Conservation (phyloP, 305 asterid genomes). For the Stenogyne calaminthoides region DNA sequence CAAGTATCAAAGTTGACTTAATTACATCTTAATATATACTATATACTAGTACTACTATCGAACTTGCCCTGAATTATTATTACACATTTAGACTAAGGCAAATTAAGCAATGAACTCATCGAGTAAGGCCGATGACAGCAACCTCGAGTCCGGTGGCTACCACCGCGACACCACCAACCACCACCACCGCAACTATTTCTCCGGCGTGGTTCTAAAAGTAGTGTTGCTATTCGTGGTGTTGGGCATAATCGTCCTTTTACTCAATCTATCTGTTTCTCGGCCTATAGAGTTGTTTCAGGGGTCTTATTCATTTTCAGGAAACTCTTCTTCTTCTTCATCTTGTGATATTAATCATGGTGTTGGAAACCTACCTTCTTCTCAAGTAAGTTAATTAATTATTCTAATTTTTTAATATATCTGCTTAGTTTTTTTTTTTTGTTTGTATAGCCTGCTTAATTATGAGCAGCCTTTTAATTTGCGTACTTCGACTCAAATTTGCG, state of each 20-base stretch:
- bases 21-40: too few relatives aligned
- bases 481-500: too few relatives aligned
- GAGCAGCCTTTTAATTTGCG: too few relatives aligned
- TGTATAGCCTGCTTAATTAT: too few relatives aligned
- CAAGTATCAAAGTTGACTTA: too few relatives aligned
- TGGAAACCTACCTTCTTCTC: not conserved
- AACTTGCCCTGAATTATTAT: too few relatives aligned
- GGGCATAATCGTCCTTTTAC: conserved; percentile 33
- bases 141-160: conserved; percentile 39
- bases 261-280: conserved; percentile 37
- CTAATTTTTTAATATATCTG: not conserved
- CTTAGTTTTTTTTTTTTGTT: too few relatives aligned
- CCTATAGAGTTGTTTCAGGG: conserved; percentile 38
- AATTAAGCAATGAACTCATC: conserved; percentile 31
- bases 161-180: conserved; percentile 13
- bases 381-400: conserved; percentile 10
- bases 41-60: too few relatives aligned
- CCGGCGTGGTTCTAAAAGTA: conserved; percentile 12
- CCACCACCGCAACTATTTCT: not conserved
- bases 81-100: not conserved
- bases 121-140: not conserved
- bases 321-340: not conserved
- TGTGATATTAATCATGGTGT: conserved; percentile 12
- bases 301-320: conserved; percentile 5
- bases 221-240: conserved; percentile 27